Percentiles rank a stretch among this genome's conserved stretches.
Conservation (phyloP, 1,284 basidiomycete genomes). For the Trichosporon asahii region DNA sequence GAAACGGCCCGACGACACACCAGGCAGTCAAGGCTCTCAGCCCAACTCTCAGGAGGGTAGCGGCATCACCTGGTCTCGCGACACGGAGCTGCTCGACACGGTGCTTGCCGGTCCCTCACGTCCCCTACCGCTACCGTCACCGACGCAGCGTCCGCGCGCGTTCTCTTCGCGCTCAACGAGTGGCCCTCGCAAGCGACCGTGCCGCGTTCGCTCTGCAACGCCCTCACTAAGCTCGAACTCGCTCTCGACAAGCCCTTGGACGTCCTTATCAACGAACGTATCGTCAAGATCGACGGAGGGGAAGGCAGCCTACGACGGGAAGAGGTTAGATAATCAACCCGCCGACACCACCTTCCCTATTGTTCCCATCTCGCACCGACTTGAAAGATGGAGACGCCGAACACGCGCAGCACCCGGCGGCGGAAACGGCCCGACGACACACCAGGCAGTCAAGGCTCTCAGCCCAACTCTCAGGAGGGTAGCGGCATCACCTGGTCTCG, state of each 20-base stretch:
- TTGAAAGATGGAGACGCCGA: constrained; percentile 18
- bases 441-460: background rate
- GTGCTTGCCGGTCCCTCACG: background rate
- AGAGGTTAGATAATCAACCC: no score
- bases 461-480: constrained; percentile 8
- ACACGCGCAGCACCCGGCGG: constrained; percentile 19
- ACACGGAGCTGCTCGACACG: constrained; percentile 17
- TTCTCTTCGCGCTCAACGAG: background rate
- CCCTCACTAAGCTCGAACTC: background rate
- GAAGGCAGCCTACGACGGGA: no score
- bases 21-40: background rate
- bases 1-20: background rate
- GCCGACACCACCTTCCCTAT: background rate
- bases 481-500: constrained; percentile 19
- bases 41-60: constrained; percentile 7
- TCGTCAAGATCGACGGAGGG: no score
- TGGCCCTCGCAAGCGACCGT: constrained; percentile 9
- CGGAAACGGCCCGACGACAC: constrained; percentile 8
- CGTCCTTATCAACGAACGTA: background rate
- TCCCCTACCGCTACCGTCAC: constrained; percentile 15
- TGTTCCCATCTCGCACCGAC: background rate
- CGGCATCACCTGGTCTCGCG: constrained; percentile 19
- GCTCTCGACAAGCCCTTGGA: no score
- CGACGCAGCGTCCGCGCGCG: constrained; percentile 17
- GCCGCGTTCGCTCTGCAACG: background rate